phyloP scores from a whole-genome alignment of 192 early-diverging fungal species.

The Coemansia sp. region DNA sequence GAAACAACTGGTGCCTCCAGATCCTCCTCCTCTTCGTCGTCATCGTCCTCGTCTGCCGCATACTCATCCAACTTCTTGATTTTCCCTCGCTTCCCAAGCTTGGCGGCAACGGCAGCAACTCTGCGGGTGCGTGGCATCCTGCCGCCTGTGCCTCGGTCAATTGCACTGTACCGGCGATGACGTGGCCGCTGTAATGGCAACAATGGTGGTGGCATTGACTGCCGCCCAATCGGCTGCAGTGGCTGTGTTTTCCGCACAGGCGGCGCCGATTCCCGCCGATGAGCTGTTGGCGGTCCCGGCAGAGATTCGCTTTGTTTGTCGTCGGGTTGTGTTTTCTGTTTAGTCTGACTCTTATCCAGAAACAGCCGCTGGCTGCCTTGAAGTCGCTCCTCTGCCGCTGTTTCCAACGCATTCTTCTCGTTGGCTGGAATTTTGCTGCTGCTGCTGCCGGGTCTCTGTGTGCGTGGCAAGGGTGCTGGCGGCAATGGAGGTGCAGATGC shows the following conservation, averaged over 20 bases:
- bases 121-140: too few relatives aligned
- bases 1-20: neutral
- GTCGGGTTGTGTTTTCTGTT: too few relatives aligned
- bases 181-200: neutral
- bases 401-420: too few relatives aligned
- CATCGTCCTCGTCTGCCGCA: neutral
- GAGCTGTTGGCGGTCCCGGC: too few relatives aligned
- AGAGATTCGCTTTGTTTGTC: too few relatives aligned
- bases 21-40: neutral
- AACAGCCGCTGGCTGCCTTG: neutral
- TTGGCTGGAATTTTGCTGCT: neutral
- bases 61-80: neutral
- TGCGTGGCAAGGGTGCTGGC: too few relatives aligned
- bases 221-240: neutral
- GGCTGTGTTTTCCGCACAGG: neutral
- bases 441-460: neutral
- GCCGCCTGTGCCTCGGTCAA: neutral
- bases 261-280: too few relatives aligned
- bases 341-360: too few relatives aligned
- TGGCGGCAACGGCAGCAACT: too few relatives aligned
- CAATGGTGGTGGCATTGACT: neutral
- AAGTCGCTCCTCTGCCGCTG: neutral
- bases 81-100: too few relatives aligned
- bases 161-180: neutral
- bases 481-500: neutral